Evolutionary conservation across 495 filamentous ascomycete species (phyloP), one percentile per base, ranked within the genome.

Genomic region (Penicillium ochrochloron): DNA sequence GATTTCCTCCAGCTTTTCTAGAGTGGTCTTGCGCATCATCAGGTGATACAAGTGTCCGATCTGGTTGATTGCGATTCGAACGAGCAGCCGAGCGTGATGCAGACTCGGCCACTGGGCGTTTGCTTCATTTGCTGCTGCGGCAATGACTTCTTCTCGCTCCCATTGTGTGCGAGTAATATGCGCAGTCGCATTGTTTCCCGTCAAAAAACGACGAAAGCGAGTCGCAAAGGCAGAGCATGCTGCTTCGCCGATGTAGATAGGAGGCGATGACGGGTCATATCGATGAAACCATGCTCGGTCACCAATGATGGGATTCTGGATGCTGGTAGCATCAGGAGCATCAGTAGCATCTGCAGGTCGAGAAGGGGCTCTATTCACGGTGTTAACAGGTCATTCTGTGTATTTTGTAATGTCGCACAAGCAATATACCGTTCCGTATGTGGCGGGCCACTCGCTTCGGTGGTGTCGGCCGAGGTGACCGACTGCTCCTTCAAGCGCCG

Each of bases 211-310:
- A 9, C 79, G 78, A 63, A 81, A 78, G 15, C 78, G 76, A 2
- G 80, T 82, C 7, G 80, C 79, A 67, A 82, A 81, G 19, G 79
- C 80, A 12, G 80, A 80, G 46, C 79, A 80, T 29, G 79, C 79
- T 27, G 78, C 80, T 68, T 82, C 79, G 35, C 79, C 76, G 50
- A 81, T 73, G 51, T 79, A 80, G 37, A 82, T 78, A 17, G 80
- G 80, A n/a, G 78, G 78, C 50, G 75, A 74, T 0, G 78, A 76
- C 1, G 78, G 72, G 57, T 79, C 76, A 56, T 82, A 78, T 23
- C 72, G 70, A 52, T 81, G 76, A 61, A 81, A 80, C 80, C 78
- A 81, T 33, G 78, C 78, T 7, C 76, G 72, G 46, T 80, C 79
- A 19, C 78, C 78, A 39, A 78, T 79, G 10, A 81, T 41, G 0